Evolutionary conservation across 441 rosid species (phyloP).

Genomic region (Mallotus repandus): DNA sequence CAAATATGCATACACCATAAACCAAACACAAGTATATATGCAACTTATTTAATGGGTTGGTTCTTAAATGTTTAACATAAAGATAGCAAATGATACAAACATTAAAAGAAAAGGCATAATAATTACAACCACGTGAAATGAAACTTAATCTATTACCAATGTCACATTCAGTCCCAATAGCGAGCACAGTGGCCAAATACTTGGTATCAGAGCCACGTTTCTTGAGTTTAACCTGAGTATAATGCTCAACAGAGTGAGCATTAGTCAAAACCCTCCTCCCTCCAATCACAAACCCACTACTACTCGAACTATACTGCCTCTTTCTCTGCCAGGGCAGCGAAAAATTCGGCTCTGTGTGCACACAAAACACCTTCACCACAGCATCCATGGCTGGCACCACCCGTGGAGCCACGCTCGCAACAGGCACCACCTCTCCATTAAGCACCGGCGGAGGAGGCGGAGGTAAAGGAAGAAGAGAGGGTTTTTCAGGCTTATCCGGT

Average conservation of each 20-base stretch:
- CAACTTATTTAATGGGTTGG: too few relatives aligned
- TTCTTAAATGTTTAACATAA: too few relatives aligned
- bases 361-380: slow-evolving; percentile 90
- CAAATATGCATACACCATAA: too few relatives aligned
- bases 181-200: slow-evolving; percentile 78
- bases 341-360: slow-evolving; percentile 88
- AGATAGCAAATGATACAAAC: too few relatives aligned
- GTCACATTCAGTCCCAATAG: slow-evolving; percentile 91
- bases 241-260: slow-evolving; percentile 91
- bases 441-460: slow-evolving; percentile 24
- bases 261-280: slow-evolving; percentile 81
- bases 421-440: slow-evolving; percentile 17
- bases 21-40: too few relatives aligned
- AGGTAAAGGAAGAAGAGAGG: too few relatives aligned
- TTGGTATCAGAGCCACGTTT: slow-evolving; percentile 85
- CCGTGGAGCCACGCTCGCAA: slow-evolving; percentile 26
- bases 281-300: slow-evolving; percentile 75
- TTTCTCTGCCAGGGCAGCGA: slow-evolving; percentile 93
- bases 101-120: too few relatives aligned
- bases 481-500: slow-evolving; percentile 29
- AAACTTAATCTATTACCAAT: slow-evolving; percentile 46
- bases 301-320: slow-evolving; percentile 80
- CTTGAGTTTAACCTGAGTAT: slow-evolving; percentile 86
- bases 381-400: slow-evolving; percentile 87
- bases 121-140: too few relatives aligned